Evolutionary conservation across 2,329 filamentous ascomycete genomes (phyloP).

Genomic region (Cyphellophora attinorum): DNA sequence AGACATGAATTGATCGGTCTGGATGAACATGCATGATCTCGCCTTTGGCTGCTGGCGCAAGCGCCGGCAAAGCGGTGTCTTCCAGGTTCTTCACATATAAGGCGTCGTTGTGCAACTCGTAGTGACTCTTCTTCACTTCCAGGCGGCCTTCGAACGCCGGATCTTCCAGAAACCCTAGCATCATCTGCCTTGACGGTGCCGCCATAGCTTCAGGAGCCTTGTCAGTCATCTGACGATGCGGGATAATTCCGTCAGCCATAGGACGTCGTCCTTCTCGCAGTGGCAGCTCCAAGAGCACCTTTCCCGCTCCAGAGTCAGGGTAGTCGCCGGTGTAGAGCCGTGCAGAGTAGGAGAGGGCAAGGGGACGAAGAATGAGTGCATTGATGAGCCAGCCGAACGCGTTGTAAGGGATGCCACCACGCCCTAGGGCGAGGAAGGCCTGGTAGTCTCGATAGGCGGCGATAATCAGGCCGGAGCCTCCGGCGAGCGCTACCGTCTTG

Average conservation of each 20-base stretch:
- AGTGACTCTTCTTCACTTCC: slow-evolving; percentile 4
- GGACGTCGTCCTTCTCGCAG: slow-evolving; percentile 56
- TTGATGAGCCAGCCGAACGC: slow-evolving; percentile 24
- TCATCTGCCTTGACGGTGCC: slow-evolving; percentile 41
- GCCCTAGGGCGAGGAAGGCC: slow-evolving; percentile 27
- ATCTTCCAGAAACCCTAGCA: slow-evolving; percentile 42
- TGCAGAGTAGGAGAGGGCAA: slow-evolving; percentile 9
- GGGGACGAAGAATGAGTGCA: slow-evolving; percentile 11
- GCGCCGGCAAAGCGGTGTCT: slow-evolving; percentile 41
- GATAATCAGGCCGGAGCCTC: no score
- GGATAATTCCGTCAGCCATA: slow-evolving; percentile 63
- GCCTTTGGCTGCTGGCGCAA: slow-evolving; percentile 43
- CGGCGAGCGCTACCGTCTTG: no score
- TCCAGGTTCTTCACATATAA: slow-evolving; percentile 3
- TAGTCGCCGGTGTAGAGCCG: slow-evolving; percentile 11
- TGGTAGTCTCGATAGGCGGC: slow-evolving; percentile 22
- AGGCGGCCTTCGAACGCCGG: slow-evolving; percentile 24
- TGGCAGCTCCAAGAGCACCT: slow-evolving; percentile 46
- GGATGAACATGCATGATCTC: slow-evolving; percentile 75
- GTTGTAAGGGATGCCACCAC: slow-evolving; percentile 27
- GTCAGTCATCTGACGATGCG: slow-evolving; percentile 70
- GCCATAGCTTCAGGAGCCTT: slow-evolving; percentile 46
- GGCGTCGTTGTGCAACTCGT: slow-evolving; percentile 6
- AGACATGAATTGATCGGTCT: slow-evolving; percentile 70
- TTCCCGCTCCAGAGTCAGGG: slow-evolving; percentile 8